Evolutionary conservation across 2,329 filamentous ascomycete species (phyloP), one percentile per base, ranked within the genome.

Genomic region (Claviceps sorghi): DNA sequence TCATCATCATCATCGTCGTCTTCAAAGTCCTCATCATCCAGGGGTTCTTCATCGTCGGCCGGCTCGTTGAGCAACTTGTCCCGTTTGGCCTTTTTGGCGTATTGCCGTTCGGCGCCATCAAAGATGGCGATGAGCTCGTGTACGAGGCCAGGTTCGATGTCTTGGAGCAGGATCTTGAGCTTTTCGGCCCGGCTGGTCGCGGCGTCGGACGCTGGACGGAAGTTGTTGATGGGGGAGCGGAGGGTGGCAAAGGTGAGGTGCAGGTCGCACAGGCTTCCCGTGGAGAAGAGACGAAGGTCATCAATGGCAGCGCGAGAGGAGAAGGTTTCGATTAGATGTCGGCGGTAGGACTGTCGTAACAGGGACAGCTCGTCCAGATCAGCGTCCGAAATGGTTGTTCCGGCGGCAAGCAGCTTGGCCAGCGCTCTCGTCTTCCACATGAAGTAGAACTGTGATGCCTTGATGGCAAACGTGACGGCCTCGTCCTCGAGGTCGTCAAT

Each of bases 361-460:
- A 73, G 61, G 8, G 76, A 74, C n/a, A 84, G 70, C 22, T 76
- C 67, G 58, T 85, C 79, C 32, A 89, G 70, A 8, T 81, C 77
- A 7, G 71, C 66, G 49, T 79, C 73, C 1, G 79, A 61, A 52
- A 88, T 67, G 50, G 70, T 75, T 4, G 72, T 74, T 44, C 80
- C 76, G 29, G 74, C 73, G 17, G 74, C 69, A 38, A 87, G 66
- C 17, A 76, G 67, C 51, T 75, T 71, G 56, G 74, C 72, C 55
- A 88, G 62, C 50, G 75, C 72, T 51, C 80, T 78, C 22, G 85
- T 78, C 64, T 93, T 91, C 93, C 93, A 98, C 81, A 95, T 88
- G 64, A 96, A 95, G 69, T 96, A 97, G 68, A 94, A 88, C 47
- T 89, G 76, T 49, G 85, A 76, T 2, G 83, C 77, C 58, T 86